Base-by-base conservation (phyloP, 2,329 filamentous ascomycete genomes). In the Phaeophleospora eucalypticola region DNA sequence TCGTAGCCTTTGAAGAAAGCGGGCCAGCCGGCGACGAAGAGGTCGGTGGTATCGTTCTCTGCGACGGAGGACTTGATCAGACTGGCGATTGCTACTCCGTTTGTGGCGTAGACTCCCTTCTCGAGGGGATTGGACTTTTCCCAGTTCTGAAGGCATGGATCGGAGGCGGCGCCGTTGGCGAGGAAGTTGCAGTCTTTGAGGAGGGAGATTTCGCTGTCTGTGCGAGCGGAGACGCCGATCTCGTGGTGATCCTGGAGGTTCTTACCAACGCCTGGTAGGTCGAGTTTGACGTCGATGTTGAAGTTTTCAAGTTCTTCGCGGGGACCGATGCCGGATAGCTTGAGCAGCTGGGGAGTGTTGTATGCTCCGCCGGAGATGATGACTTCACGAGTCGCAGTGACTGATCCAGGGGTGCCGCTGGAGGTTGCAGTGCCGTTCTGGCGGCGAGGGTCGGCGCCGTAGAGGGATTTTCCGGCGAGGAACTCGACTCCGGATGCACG, bases 301-400 rank as follows among this genome's bases (percentile, higher is more conserved):
- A 77, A 73, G 46, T 71, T 68, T n/a, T 70, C 50, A 2, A 86
- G 72, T 53, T 81, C 75, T 0, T 67, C 60, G 7, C 65, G 58
- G 0, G 80, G 79, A 0, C 82, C 82, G 29, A 85, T 73, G n/a
- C 82, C 82, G 40, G 73, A 78, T 2, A 84, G 74, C 63, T 84
- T 78, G n/a, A 86, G 75, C 3, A 49, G 17, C 63, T 85, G 81
- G 0, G 78, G 78, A 14, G 73, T 76, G 49, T 73, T 70, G 45
- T 79, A 68, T 2, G 77, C 63, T 0, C 78, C 78, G 0, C 71
- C 71, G 0, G 48, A 32, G 17, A 51, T 20, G 19, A 49, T 45
- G 35, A 52, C 50, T 47, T 52, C 50, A 10, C 46, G 38, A 12
- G 35, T 47, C 1, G 51, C 51, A 9, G 24, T 36, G 75, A 75